These are phyloP conservation scores for Gossypioides kirkii DNA, from an alignment of 345 rosid genomes.

Conservation along the genomic window DNA sequence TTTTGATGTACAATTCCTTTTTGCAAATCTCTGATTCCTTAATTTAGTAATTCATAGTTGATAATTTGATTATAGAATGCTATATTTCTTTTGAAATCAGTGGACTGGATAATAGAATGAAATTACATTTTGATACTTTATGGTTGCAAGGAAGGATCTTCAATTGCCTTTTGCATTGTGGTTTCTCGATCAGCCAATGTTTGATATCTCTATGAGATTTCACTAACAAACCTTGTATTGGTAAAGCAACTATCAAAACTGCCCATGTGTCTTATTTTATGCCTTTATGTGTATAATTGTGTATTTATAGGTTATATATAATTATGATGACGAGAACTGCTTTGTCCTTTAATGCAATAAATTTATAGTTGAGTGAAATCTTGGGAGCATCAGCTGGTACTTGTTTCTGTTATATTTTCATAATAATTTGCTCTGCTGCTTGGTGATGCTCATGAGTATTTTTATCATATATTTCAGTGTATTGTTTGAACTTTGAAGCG, in stretches of 20 bases:
- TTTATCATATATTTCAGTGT: neutral
- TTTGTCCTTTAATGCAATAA: neutral
- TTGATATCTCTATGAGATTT: neutral
- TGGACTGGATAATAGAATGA: neutral
- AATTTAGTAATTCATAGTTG: neutral
- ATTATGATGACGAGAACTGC: neutral
- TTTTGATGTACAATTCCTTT: neutral
- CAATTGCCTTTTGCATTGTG: neutral
- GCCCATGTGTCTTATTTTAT: neutral
- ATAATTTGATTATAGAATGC: neutral
- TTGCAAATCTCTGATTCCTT: neutral
- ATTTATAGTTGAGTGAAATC: neutral
- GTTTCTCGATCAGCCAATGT: neutral
- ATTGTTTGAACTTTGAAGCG: neutral
- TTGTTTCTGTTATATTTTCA: neutral
- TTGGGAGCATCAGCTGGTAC: neutral
- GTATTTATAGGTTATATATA: neutral
- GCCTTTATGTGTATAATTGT: neutral
- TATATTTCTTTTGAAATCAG: neutral
- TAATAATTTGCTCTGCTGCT: neutral
- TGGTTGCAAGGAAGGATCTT: neutral
- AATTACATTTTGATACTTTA: neutral
- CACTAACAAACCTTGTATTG: neutral
- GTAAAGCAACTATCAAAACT: neutral
- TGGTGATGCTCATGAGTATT: neutral